These are phyloP conservation scores for Metschnikowia gelsemii DNA, from an alignment of 805 yeast species.

Conservation along the genomic window DNA sequence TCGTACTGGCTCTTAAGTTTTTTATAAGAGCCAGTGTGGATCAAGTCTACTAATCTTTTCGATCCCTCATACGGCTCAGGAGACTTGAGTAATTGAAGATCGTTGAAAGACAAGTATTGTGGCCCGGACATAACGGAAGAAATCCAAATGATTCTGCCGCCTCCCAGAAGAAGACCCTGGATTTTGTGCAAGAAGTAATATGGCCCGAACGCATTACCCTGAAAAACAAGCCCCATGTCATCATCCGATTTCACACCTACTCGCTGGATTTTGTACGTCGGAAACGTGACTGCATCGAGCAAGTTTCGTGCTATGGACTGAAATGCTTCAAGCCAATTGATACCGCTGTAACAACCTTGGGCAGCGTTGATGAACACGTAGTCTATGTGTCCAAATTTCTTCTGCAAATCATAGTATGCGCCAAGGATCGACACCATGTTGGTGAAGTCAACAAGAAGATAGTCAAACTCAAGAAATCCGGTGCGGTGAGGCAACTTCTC, in stretches of 20 bases:
- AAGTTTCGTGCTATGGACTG: slow-evolving; percentile 67
- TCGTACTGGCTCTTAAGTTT: slow-evolving; percentile 47
- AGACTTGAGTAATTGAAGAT: slow-evolving; percentile 65
- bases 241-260: slow-evolving; percentile 76
- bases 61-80: slow-evolving; percentile 86
- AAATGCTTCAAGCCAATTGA: slow-evolving; percentile 80
- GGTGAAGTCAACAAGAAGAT: slow-evolving; percentile 83
- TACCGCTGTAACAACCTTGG: slow-evolving; percentile 81
- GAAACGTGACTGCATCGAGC: slow-evolving; percentile 80
- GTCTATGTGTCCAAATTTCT: slow-evolving; percentile 66
- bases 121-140: slow-evolving; percentile 82
- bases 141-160: slow-evolving; percentile 80
- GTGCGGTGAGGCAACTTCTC: slow-evolving; percentile 35
- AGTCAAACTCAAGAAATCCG: slow-evolving; percentile 78
- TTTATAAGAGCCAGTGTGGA: slow-evolving; percentile 71
- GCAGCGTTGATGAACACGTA: slow-evolving; percentile 86
- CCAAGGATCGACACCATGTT: slow-evolving; percentile 81
- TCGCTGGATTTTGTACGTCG: slow-evolving; percentile 80
- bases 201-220: slow-evolving; percentile 96
- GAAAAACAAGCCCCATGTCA: slow-evolving; percentile 83
- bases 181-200: slow-evolving; percentile 76
- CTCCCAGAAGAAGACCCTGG: slow-evolving; percentile 51
- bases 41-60: slow-evolving; percentile 77
- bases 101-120: slow-evolving; percentile 67
- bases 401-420: slow-evolving; percentile 68